Conservation (phyloP, 2,329 filamentous ascomycete genomes). For the Didymella arachidicola region DNA sequence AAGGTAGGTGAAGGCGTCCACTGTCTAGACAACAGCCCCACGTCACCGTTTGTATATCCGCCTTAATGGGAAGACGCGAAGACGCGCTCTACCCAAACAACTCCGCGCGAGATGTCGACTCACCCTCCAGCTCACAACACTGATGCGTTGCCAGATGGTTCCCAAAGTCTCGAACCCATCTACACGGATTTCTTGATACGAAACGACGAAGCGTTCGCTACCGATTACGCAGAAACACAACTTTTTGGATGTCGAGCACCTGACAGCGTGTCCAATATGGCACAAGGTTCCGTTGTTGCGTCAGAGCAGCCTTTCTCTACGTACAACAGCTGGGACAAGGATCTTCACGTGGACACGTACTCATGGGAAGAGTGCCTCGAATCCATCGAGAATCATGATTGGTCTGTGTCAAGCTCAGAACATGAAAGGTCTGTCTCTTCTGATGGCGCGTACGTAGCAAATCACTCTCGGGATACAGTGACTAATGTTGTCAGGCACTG, state of each 20-base stretch:
- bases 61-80: background rate
- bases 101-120: background rate
- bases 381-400: background rate
- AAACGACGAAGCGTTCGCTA: background rate
- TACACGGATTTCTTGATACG: background rate
- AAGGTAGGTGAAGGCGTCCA: constrained; percentile 6
- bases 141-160: background rate
- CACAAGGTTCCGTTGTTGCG: background rate
- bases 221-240: background rate
- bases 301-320: background rate
- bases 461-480: background rate
- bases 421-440: background rate
- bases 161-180: background rate
- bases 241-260: background rate
- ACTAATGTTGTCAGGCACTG: background rate
- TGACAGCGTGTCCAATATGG: background rate
- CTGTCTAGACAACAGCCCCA: background rate
- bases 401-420: background rate
- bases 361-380: background rate
- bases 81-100: background rate
- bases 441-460: background rate
- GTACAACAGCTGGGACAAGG: background rate
- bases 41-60: constrained; percentile 22
- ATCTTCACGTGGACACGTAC: background rate
- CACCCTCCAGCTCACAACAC: background rate